Conservation (phyloP, 2,329 filamentous ascomycete genomes). For the Clarireedia homoeocarpa region DNA sequence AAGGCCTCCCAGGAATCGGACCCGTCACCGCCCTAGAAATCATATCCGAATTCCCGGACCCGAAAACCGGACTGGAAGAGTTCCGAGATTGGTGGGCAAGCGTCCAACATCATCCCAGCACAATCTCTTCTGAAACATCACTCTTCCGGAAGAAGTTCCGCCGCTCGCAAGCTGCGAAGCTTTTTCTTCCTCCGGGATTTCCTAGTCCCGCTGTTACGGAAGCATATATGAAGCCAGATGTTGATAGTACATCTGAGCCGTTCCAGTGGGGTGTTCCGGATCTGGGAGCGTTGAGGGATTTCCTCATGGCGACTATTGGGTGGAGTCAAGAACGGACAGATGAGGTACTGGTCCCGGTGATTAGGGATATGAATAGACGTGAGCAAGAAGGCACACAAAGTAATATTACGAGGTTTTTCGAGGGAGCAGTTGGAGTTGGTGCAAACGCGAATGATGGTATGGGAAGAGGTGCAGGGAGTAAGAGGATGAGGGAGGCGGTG, state of each 20-base stretch:
- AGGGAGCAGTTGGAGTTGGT: conserved; percentile 63
- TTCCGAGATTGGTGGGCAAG: conserved; percentile 86
- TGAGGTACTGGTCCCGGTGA: conserved; percentile 90
- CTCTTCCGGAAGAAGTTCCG: conserved; percentile 82
- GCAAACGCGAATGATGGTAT: conserved; percentile 55
- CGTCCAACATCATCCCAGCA: conserved; percentile 55
- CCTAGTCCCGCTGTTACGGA: conserved; percentile 70
- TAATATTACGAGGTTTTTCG: conserved; percentile 92
- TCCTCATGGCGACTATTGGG: conserved; percentile 85
- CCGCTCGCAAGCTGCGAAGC: conserved; percentile 67
- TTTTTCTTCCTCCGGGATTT: conserved; percentile 77
- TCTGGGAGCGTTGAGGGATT: conserved; percentile 72
- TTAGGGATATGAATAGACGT: conserved; percentile 87
- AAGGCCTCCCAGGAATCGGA: conserved; percentile 82
- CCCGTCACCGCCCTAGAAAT: conserved; percentile 94
- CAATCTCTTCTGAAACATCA: conserved; percentile 51
- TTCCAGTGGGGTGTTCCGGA: conserved; percentile 98
- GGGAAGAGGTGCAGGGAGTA: conserved; percentile 55
- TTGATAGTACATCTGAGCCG: conserved; percentile 66
- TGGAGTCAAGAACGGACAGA: conserved; percentile 91
- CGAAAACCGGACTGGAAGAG: conserved; percentile 48
- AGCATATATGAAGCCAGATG: conserved; percentile 80
- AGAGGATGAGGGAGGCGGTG: conserved; percentile 71
- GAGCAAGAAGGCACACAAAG: conserved; percentile 86
- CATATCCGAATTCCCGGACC: conserved; percentile 72